Percentiles rank a stretch among this genome's conserved stretches.
Evolutionary conservation across 2,329 filamentous ascomycete species (phyloP).

Genomic region (Coccinonectria pachysandricola): DNA sequence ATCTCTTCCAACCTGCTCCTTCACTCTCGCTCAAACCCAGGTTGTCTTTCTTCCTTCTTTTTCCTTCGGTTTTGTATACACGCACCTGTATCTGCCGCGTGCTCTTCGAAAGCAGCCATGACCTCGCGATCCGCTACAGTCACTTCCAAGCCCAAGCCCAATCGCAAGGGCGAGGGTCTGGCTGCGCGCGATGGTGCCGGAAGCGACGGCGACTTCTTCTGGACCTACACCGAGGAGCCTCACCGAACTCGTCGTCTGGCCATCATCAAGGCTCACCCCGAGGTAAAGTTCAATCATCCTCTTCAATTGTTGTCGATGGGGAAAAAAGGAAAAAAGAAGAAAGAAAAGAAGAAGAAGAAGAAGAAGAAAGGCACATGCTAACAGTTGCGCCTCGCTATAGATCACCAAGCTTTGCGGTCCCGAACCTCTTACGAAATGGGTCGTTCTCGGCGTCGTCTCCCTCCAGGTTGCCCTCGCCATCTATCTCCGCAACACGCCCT

Average conservation of each 20-base stretch:
- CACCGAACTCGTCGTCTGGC: constrained; percentile 82
- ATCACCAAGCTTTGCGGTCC: constrained; percentile 95
- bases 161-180: constrained; percentile 13
- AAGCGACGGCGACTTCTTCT: constrained; percentile 61
- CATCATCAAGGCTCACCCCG: constrained; percentile 96
- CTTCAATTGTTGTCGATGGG: too few species aligned
- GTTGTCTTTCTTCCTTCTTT: too few species aligned
- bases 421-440: constrained; percentile 90
- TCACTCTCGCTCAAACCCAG: too few species aligned
- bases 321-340: too few species aligned
- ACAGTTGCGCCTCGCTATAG: constrained; percentile 31
- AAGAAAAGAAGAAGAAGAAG: too few species aligned
- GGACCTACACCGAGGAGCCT: constrained; percentile 98
- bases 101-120: too few species aligned
- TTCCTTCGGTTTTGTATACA: too few species aligned
- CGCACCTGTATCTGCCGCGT: too few species aligned
- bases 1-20: too few species aligned
- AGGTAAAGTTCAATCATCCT: too few species aligned
- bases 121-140: constrained; percentile 24
- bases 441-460: constrained; percentile 72
- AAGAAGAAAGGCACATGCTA: constrained; percentile 3
- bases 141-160: constrained; percentile 23
- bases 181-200: constrained; percentile 10
- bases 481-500: constrained; percentile 62
- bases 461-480: constrained; percentile 73